Evolutionary conservation across 768 basidiomycete species (phyloP), one percentile per base, ranked within the genome.

Genomic region (Plicaturopsis crispa): DNA sequence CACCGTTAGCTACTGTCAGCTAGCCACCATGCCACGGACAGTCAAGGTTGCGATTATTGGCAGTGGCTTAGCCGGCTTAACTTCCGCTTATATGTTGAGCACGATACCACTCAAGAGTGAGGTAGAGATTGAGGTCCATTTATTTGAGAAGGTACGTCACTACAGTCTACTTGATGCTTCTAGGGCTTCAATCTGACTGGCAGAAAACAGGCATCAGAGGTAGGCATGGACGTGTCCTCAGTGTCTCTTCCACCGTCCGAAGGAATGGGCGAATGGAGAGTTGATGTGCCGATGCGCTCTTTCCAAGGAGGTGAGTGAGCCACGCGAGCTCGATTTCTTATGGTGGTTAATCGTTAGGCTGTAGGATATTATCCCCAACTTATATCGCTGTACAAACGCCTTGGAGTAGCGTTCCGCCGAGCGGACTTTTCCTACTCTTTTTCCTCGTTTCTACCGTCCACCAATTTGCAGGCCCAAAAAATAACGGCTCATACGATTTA

Each of bases 401-500:
- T 88, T 5, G 78, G 75, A 1, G 72, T 86, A 24, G 54, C 60
- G 5, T 75, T 87, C 47, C 64, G 66, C 8, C 50, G 63, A 39
- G 59, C 66, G 6, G 67, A 82, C 50, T 87, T 84, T 49, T 70
- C 75, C 5, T 87, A 84, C 53, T 84, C 84, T 0, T 87, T 87
- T 61, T 79, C 80, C 7, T 57, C 59, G 22, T 57, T 81, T 32
- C 47, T 55, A 2, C 51, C 59, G 24, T 45, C 55, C 32, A 48
- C 52, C 13, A 23, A 45, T 32, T 41, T 40, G 19, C 34, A 19
- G 21, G 38, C 40, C n/a, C 49, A 50, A 30, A 54, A 45, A 19
- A 67, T 71, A 11, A 60, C 53, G 4, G 66, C 82, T 0, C 70
- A 66, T 10, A 63, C 80, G 52, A 72, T 84, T 21, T 82, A 87